Evolutionary conservation across 805 yeast genomes (phyloP), one percentile per base, ranked within the genome.

Genomic region (Candida pseudofarinosa): DNA sequence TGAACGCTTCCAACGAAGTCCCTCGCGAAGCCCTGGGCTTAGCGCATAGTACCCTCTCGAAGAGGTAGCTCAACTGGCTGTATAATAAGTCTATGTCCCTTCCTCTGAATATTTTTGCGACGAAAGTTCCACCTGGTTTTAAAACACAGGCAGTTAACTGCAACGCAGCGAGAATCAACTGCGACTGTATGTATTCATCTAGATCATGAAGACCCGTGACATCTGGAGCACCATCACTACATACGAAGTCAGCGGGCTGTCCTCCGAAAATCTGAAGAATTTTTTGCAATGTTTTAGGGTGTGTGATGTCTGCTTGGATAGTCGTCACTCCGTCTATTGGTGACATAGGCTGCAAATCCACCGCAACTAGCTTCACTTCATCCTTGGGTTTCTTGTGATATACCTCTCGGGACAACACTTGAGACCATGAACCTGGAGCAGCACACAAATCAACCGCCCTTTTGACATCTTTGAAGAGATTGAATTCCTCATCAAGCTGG

Each of bases 361-460:
- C 99, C 0, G 97, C 88, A 6, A 93, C 95, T 35, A 93, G 88
- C 54, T 83, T 86, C 33, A 87, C 80, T 28, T 73, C 70, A 4
- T 58, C 63, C 12, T 63, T 59, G 15, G 58, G 56, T 38, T 61
- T 59, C 31, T 63, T 73, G 46, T 71, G 69, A 52, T 74, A 79
- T 33, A 87, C 64, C 54, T 83, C 82, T 51, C 87, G 66, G 26
- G 93, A 83, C 12, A 93, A 74, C 0, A 93, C 99, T 60, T 93
- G 99, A 1, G 96, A 86, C 99, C 99, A 93, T 3, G 97, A 89
- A 1, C 97, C 97, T 0, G 97, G 97, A 3, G 98, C 99, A 31
- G 99, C 99, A 73, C 99, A 93, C 23, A 93, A 72, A 65, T 93
- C 99, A 4, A 93, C 99, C 3, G 93, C 98, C 53, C 96, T 71